Evolutionary conservation across 306 rosid species (phyloP).

Genomic region (Pachyrhizus erosus): DNA sequence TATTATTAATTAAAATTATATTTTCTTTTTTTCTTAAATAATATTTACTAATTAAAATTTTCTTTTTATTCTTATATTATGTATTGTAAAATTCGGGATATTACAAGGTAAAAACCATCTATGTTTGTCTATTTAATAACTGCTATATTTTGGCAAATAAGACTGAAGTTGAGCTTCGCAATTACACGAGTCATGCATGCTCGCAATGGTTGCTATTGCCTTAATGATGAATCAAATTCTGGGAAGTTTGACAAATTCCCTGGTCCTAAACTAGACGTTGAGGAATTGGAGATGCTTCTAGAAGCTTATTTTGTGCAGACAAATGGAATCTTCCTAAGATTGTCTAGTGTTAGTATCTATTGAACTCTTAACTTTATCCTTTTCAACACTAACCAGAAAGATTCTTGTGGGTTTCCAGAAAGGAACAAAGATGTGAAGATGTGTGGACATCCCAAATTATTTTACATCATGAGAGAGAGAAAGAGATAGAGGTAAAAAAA

Average conservation of each 20-base stretch:
- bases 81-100: too few species aligned
- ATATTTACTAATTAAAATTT: too few species aligned
- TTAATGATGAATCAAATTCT: slow-evolving; percentile 41
- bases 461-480: too few species aligned
- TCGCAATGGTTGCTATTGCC: slow-evolving; percentile 3
- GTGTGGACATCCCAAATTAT: too few species aligned
- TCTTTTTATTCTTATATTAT: too few species aligned
- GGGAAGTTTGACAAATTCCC: slow-evolving; percentile 43
- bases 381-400: too few species aligned
- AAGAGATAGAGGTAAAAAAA: too few species aligned
- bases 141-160: neutral
- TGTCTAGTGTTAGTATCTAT: slow-evolving; percentile 60
- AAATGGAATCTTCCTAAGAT: slow-evolving; percentile 71
- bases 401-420: neutral
- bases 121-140: neutral
- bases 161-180: neutral
- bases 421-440: too few species aligned
- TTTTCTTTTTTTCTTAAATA: too few species aligned
- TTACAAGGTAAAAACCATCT: slow-evolving; percentile 30
- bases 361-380: neutral
- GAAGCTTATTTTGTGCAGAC: slow-evolving; percentile 88
- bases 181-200: neutral
- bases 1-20: too few species aligned
- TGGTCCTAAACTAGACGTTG: slow-evolving; percentile 58
- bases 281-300: slow-evolving; percentile 86